A percentile compares a stretch with the other conserved stretches of the same genome.
These are phyloP conservation scores for Ogataea trehalophila DNA, from an alignment of 805 yeast genomes.

Conservation along the genomic window DNA sequence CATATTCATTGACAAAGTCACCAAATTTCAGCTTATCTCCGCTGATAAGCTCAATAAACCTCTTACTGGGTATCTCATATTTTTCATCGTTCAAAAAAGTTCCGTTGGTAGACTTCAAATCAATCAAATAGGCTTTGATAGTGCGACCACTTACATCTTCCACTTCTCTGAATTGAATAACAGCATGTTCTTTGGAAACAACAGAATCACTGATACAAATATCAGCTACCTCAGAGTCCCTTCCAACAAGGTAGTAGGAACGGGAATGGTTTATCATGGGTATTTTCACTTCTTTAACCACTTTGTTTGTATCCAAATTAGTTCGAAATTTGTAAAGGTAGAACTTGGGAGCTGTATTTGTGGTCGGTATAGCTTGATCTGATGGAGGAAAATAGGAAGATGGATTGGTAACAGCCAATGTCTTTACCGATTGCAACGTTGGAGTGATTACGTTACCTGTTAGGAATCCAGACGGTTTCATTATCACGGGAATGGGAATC, in stretches of 20 bases:
- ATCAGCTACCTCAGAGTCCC: constrained; percentile 17
- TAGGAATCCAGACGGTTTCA: constrained; percentile 18
- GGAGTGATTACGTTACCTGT: not conserved
- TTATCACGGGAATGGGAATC: constrained; percentile 15
- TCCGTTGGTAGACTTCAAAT: constrained; percentile 27
- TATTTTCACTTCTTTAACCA: constrained; percentile 10
- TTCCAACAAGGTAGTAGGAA: constrained; percentile 25
- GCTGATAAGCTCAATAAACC: constrained; percentile 23
- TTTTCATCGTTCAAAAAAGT: constrained; percentile 25
- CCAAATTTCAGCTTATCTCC: constrained; percentile 26
- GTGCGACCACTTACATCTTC: not conserved
- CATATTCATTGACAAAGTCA: constrained; percentile 18
- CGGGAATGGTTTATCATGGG: constrained; percentile 16
- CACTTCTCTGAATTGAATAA: constrained; percentile 22
- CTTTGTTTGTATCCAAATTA: constrained; percentile 4
- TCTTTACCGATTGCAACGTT: too few relatives aligned
- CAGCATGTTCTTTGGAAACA: constrained; percentile 27
- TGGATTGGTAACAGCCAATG: not conserved
- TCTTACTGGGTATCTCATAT: constrained; percentile 19
- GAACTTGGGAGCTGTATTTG: constrained; percentile 7
- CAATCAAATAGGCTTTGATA: constrained; percentile 20
- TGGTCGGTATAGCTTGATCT: constrained; percentile 15
- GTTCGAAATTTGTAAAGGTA: constrained; percentile 17
- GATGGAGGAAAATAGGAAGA: constrained; percentile 17
- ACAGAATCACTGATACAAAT: constrained; percentile 16